Conservation (phyloP, 208 protist genomes). For the Wallacemonas sp. region DNA sequence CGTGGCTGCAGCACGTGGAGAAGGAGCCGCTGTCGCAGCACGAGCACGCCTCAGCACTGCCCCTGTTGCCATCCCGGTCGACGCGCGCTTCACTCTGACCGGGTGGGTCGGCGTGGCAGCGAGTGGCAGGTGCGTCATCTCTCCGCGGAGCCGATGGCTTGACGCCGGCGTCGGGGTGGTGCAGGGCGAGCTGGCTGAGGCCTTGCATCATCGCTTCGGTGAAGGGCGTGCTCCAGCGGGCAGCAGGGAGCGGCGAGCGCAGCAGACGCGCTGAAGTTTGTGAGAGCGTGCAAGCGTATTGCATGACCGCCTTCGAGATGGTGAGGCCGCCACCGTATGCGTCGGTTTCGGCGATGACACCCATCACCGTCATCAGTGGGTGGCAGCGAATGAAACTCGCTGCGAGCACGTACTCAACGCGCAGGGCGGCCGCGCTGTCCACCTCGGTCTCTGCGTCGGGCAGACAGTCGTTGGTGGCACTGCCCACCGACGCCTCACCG, state of each 20-base stretch:
- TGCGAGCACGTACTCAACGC: slow-evolving; percentile 54
- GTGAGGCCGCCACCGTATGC: slow-evolving; percentile 38
- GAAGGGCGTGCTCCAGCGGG: slow-evolving; percentile 44
- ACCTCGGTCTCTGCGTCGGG: neutral
- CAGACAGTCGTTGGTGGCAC: neutral
- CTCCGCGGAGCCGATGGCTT: neutral
- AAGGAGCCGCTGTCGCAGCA: neutral
- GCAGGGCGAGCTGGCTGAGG: slow-evolving; percentile 37
- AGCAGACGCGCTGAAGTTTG: slow-evolving; percentile 45
- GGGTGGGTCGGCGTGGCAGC: neutral
- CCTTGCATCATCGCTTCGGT: slow-evolving; percentile 57
- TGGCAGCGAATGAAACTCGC: slow-evolving; percentile 47
- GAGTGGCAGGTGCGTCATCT: neutral
- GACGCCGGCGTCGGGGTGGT: slow-evolving; percentile 2
- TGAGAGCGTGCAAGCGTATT: slow-evolving; percentile 49
- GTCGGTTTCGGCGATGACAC: slow-evolving; percentile 41
- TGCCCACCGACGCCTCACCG: neutral
- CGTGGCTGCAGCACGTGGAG: neutral
- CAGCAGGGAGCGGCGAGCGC: slow-evolving; percentile 29
- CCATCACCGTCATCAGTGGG: slow-evolving; percentile 53
- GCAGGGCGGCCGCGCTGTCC: slow-evolving; percentile 16
- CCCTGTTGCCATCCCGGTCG: slow-evolving; percentile 3
- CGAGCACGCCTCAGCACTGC: too few species aligned
- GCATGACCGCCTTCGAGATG: slow-evolving; percentile 49
- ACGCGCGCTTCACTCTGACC: slow-evolving; percentile 3